These are phyloP conservation scores for Sedum album DNA, from an alignment of 164 flowering plant species.

Conservation along the genomic window DNA sequence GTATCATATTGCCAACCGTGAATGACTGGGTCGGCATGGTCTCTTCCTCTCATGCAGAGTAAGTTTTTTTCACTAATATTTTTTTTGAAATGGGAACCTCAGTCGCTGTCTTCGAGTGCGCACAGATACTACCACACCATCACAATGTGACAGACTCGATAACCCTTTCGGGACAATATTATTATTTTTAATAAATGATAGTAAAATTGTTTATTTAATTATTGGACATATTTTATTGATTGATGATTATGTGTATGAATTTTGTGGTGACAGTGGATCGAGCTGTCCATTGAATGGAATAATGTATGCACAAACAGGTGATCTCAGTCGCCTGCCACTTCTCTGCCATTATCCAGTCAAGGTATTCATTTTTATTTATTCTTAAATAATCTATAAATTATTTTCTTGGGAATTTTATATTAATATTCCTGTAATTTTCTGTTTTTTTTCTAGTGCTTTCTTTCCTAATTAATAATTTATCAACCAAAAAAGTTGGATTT, in stretches of 20 bases:
- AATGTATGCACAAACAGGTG: constrained; percentile 7
- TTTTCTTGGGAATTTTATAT: background rate
- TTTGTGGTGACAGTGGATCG: background rate
- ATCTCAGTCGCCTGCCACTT: constrained; percentile 1
- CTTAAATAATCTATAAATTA: background rate
- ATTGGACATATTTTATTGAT: background rate
- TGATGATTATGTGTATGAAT: background rate
- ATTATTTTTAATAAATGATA: no score
- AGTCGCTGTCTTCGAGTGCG: no score
- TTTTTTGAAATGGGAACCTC: no score
- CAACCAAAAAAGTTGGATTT: no score
- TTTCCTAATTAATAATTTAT: no score
- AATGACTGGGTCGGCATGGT: constrained; percentile 2
- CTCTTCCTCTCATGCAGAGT: constrained; percentile 6
- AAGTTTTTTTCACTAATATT: background rate
- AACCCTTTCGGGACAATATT: no score
- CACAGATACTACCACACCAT: no score
- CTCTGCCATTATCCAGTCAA: constrained; percentile 6
- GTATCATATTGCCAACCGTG: background rate
- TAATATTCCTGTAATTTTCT: no score
- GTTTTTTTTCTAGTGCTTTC: no score
- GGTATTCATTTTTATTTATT: background rate
- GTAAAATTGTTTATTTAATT: no score
- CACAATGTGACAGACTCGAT: no score
- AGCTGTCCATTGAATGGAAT: background rate